Percentiles rank a stretch among this genome's conserved stretches.
Conservation (phyloP, 768 basidiomycete species). For the Auriscalpium orientale region DNA sequence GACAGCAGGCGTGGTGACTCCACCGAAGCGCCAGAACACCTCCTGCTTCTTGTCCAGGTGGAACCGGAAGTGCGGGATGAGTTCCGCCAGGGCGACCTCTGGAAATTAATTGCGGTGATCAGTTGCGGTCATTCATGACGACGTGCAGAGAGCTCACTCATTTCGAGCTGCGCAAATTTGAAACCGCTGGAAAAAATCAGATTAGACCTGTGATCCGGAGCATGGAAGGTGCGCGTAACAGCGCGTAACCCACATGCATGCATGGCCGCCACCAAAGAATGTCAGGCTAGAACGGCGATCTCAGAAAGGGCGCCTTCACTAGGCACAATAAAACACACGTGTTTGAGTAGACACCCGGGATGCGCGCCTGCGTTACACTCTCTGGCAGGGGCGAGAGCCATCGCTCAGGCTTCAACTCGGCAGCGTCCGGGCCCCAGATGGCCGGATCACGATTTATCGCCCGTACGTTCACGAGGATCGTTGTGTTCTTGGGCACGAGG, state of each 20-base stretch:
- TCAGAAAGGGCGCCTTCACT: background rate
- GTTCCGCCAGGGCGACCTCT: background rate
- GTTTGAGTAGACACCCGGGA: constrained; percentile 2
- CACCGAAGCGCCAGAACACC: background rate
- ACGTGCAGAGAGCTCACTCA: background rate
- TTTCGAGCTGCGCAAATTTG: background rate
- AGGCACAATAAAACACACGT: background rate
- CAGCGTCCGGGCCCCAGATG: background rate
- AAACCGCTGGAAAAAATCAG: background rate
- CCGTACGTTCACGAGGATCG: background rate
- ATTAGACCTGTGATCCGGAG: background rate
- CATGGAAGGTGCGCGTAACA: background rate
- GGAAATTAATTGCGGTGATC: background rate
- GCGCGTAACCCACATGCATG: background rate
- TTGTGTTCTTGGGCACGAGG: background rate
- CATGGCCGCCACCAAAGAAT: background rate
- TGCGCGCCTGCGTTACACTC: background rate
- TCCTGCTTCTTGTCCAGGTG: background rate
- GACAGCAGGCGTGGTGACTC: background rate
- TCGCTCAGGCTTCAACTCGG: background rate
- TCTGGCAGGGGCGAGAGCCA: background rate
- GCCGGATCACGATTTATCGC: background rate
- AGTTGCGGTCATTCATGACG: background rate
- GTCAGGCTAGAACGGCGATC: background rate
- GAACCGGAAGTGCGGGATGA: background rate